Percentiles rank a stretch among this genome's conserved stretches.
These are phyloP conservation scores for Wickerhamiella vanderwaltii DNA, from an alignment of 805 yeast genomes.

Conservation along the genomic window DNA sequence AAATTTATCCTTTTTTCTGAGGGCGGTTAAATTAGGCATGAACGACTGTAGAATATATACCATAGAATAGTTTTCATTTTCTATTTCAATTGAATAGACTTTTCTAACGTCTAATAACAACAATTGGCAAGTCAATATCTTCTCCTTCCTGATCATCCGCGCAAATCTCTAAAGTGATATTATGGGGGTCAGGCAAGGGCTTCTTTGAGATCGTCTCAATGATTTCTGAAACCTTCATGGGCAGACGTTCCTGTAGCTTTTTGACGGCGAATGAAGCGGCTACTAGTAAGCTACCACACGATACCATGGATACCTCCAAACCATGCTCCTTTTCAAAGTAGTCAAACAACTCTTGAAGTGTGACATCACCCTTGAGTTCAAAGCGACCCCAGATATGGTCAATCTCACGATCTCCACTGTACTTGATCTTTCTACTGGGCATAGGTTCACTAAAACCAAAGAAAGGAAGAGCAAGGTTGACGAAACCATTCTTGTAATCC, in stretches of 20 bases:
- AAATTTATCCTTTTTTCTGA: too few relatives aligned
- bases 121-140: slow-evolving; percentile 89
- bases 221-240: slow-evolving; percentile 55
- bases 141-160: slow-evolving; percentile 88
- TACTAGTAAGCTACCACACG: slow-evolving; percentile 77
- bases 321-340: slow-evolving; percentile 75
- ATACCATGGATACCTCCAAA: slow-evolving; percentile 77
- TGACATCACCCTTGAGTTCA: slow-evolving; percentile 51
- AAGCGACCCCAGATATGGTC: slow-evolving; percentile 96
- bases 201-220: slow-evolving; percentile 79
- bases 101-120: slow-evolving; percentile 37
- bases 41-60: too few relatives aligned
- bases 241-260: slow-evolving; percentile 68
- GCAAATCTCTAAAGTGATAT: slow-evolving; percentile 78
- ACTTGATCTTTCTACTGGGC: slow-evolving; percentile 68
- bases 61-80: too few relatives aligned
- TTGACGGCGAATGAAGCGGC: slow-evolving; percentile 92
- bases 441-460: slow-evolving; percentile 96
- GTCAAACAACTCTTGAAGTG: slow-evolving; percentile 59
- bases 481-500: slow-evolving; percentile 82
- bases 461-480: slow-evolving; percentile 87
- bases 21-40: too few relatives aligned
- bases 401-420: slow-evolving; percentile 57
- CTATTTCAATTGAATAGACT: too few relatives aligned
- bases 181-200: slow-evolving; percentile 59